Conservation (phyloP, 345 rosid species). For the Draba incana region DNA sequence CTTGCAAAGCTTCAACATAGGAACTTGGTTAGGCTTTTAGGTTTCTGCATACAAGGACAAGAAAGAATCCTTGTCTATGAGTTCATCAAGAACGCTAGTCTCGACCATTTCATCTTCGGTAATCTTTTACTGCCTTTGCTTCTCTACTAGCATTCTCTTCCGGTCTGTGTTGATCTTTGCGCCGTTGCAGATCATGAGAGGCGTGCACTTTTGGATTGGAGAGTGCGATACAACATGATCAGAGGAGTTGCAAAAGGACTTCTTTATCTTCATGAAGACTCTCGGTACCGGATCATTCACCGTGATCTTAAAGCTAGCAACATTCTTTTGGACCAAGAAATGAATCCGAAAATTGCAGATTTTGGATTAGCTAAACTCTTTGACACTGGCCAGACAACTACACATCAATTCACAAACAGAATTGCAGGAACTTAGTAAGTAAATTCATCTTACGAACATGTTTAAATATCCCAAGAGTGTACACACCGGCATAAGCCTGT, state of each 20-base stretch:
- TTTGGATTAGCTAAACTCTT: conserved; percentile 58
- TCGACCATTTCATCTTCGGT: neutral
- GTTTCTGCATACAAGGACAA: too few relatives aligned
- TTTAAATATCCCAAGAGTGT: neutral
- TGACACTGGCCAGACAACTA: conserved; percentile 34
- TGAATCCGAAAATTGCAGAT: conserved; percentile 62
- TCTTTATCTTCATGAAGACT: conserved; percentile 48
- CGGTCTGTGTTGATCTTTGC: neutral
- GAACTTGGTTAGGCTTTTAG: too few relatives aligned
- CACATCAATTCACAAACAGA: conserved; percentile 45
- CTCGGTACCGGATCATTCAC: conserved; percentile 48
- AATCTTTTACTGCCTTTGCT: too few relatives aligned
- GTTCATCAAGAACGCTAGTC: conserved; percentile 32
- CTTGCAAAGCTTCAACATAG: too few relatives aligned
- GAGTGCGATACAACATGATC: conserved; percentile 23
- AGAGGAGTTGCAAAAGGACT: conserved; percentile 35
- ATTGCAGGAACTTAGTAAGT: conserved; percentile 55
- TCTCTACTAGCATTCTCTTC: too few relatives aligned
- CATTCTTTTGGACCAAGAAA: conserved; percentile 45
- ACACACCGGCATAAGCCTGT: neutral
- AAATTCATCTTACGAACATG: neutral
- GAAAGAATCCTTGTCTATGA: conserved; percentile 10
- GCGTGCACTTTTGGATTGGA: conserved; percentile 31
- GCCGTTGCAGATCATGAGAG: conserved; percentile 10
- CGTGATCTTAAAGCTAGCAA: conserved; percentile 58